A percentile compares a stretch with the other conserved stretches of the same genome.
Evolutionary conservation across 495 filamentous ascomycete genomes (phyloP).

Genomic region (Tetracladium setigerum): DNA sequence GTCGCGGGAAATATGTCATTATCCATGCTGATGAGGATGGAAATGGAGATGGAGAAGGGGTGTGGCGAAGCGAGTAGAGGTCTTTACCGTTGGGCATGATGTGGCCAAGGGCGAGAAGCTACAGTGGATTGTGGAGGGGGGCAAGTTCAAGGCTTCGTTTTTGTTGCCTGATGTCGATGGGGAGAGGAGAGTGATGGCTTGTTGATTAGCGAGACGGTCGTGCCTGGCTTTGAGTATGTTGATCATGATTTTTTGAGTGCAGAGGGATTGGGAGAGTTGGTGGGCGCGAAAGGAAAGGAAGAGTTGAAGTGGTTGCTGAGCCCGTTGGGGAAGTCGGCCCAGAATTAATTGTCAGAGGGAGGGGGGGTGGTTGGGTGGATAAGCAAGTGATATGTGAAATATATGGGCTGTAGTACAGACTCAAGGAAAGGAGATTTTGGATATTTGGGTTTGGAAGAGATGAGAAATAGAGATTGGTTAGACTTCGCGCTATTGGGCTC

Average conservation of each 20-base stretch:
- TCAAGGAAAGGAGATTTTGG: no score
- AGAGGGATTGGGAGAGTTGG: slow-evolving; percentile 35
- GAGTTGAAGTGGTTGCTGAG: slow-evolving; percentile 45
- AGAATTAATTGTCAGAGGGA: no score
- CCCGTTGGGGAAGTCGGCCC: slow-evolving; percentile 9
- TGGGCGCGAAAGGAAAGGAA: slow-evolving; percentile 36
- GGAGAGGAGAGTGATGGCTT: slow-evolving; percentile 33
- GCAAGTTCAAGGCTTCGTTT: slow-evolving; percentile 55
- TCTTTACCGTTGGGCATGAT: slow-evolving; percentile 52
- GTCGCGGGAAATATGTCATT: slow-evolving; percentile 52
- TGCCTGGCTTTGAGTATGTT: slow-evolving; percentile 57
- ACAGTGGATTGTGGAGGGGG: slow-evolving; percentile 64
- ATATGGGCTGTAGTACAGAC: no score
- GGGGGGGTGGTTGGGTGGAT: no score
- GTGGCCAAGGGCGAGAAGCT: slow-evolving; percentile 47
- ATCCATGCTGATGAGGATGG: slow-evolving; percentile 44
- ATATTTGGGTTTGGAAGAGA: no score
- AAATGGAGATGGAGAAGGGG: slow-evolving; percentile 7
- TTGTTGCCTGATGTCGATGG: slow-evolving; percentile 40
- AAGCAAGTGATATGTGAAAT: no score
- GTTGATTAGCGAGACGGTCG: slow-evolving; percentile 59
- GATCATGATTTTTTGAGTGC: slow-evolving; percentile 54
- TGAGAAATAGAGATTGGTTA: no score
- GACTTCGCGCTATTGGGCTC: no score
- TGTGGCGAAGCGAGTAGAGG: slow-evolving; percentile 43